Evolutionary conservation across 2,329 filamentous ascomycete genomes (phyloP).

Genomic region (Cladophialophora psammophila): DNA sequence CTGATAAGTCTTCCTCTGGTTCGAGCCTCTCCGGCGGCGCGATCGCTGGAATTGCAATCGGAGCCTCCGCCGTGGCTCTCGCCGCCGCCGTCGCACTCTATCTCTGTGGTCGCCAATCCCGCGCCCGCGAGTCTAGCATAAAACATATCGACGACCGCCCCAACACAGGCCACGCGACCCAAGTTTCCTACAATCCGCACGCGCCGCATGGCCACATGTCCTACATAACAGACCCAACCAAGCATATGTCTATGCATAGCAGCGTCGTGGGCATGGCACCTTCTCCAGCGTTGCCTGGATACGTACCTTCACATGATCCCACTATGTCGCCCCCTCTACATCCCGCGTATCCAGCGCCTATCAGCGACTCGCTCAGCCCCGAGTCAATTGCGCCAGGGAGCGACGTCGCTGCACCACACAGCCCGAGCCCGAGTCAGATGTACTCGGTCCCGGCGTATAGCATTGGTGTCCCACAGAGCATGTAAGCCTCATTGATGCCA

Average conservation of each 20-base stretch:
- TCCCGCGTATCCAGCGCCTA: conserved; percentile 15
- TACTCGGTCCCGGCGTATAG: conserved; percentile 23
- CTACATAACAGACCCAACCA: conserved; percentile 28
- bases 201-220: conserved; percentile 13
- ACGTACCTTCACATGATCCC: conserved; percentile 29
- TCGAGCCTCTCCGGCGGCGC: conserved; percentile 28
- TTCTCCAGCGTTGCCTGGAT: conserved; percentile 30
- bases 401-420: conserved; percentile 16
- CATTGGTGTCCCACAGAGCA: conserved; percentile 20
- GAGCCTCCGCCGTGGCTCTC: conserved; percentile 27
- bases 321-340: conserved; percentile 23
- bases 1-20: conserved; percentile 1
- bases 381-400: conserved; percentile 9
- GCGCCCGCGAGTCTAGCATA: neutral
- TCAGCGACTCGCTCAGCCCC: conserved; percentile 25
- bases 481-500: conserved; percentile 19
- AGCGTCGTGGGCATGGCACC: conserved; percentile 17
- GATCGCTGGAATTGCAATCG: conserved; percentile 35
- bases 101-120: conserved; percentile 31
- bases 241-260: conserved; percentile 36
- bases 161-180: conserved; percentile 19
- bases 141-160: conserved; percentile 20
- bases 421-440: conserved; percentile 28
- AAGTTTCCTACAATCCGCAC: conserved; percentile 12
- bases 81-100: conserved; percentile 30